Base-by-base conservation (phyloP, 2,329 filamentous ascomycete genomes). In the Neofusicoccum laricinum region DNA sequence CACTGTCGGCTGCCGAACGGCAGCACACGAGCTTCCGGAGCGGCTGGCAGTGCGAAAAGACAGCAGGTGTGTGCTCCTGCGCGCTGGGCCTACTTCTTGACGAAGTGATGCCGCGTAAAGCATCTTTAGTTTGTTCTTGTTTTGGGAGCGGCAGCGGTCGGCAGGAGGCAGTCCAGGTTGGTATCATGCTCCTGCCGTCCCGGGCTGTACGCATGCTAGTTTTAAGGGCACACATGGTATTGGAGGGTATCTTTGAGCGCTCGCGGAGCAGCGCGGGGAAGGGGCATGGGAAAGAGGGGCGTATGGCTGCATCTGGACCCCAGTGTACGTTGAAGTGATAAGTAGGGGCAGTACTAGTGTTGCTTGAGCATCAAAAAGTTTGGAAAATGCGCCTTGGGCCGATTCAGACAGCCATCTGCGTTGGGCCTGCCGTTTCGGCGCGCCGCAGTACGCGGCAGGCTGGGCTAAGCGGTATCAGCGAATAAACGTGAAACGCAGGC, bases 341-440 rank as follows among this genome's bases (percentile, higher is more conserved):
- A 59, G n/a, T n/a, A 43, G 53, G 51, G 55, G 55, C 55, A 46
- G 55, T 59, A 34, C 30, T 59, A 59, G 55, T 45, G 41, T 59
- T 59, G 46, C 53, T 59, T 38, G 19, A 59, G 55, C 55, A 59
- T 46, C 41, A 59, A 59, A 58, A 59, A 59, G 55, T 59, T 59
- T 46, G 40, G 41, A 59, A 59, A 59, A 43, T 34, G 21, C 41
- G 30, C 25, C 55, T 36, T 38, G 53, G 53, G 36, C 53, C 40
- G 38, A 34, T 45, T 17, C 38, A 30, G 17, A 55, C 17, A 25
- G 17, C 11, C 7, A 30, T 30, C 25, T 30, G 4, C 5, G 25
- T 4, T 7, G 25, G 25, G 7, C 25, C 25, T 30, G 25, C 25
- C 25, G 25, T 30, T 30, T 30, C 25, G 49, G 49, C 49, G 49